phyloP scores from a whole-genome alignment of 1,284 basidiomycete species.

The Moesziomyces antarcticus region DNA sequence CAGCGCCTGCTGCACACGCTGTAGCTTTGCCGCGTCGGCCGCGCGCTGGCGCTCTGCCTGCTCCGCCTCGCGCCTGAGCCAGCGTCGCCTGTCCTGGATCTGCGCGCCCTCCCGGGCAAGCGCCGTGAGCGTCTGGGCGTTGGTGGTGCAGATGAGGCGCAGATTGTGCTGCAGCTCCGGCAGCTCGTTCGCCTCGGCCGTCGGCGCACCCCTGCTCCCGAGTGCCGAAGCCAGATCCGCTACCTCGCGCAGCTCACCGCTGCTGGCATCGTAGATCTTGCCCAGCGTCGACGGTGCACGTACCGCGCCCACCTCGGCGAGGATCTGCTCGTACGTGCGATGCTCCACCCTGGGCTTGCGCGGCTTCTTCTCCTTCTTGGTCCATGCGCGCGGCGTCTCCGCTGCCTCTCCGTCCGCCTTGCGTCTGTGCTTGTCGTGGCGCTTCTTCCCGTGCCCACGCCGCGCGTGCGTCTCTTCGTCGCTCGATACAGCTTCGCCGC shows the following conservation, averaged over 20 bases:
- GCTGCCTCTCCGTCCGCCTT: constrained; percentile 13
- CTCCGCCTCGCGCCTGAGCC: constrained; percentile 75
- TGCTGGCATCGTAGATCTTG: constrained; percentile 61
- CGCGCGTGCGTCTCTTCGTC: constrained; percentile 40
- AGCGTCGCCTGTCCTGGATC: constrained; percentile 81
- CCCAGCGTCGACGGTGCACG: constrained; percentile 32
- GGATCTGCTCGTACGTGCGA: constrained; percentile 65
- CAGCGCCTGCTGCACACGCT: constrained; percentile 45
- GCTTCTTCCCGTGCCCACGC: constrained; percentile 1
- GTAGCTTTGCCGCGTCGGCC: constrained; percentile 71
- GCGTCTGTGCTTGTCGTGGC: constrained; percentile 70
- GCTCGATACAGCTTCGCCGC: constrained; percentile 42
- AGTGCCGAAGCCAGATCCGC: constrained; percentile 55
- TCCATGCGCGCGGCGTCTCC: constrained; percentile 46
- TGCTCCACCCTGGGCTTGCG: constrained; percentile 60
- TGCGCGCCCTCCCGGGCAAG: constrained; percentile 88
- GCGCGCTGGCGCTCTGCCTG: constrained; percentile 74
- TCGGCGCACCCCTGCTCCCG: constrained; percentile 23
- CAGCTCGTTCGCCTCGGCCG: constrained; percentile 69
- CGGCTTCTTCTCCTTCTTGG: constrained; percentile 44
- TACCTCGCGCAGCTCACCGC: constrained; percentile 46
- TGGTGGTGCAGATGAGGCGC: constrained; percentile 82
- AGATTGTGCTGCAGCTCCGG: constrained; percentile 97
- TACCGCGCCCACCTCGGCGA: constrained; percentile 51
- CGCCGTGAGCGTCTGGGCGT: constrained; percentile 83